Percentiles rank a stretch among this genome's conserved stretches.
Evolutionary conservation across 176 grass and related monocot species (phyloP).

Genomic region (Typha latifolia): DNA sequence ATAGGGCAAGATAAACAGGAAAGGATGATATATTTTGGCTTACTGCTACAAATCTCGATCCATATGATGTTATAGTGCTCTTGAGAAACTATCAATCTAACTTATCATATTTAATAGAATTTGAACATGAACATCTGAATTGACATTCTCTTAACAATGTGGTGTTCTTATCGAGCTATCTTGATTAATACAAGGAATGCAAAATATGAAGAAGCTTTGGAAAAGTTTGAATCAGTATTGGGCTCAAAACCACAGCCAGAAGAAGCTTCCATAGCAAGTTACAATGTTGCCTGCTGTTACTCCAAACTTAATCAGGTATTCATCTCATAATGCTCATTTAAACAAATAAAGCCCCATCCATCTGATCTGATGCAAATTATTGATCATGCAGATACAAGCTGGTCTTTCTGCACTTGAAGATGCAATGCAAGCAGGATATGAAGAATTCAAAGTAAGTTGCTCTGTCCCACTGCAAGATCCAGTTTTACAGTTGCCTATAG

Average conservation of each 20-base stretch:
- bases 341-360: background rate
- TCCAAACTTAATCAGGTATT: conserved; percentile 81
- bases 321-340: background rate
- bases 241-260: conserved; percentile 63
- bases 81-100: too few relatives aligned
- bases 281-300: conserved; percentile 95
- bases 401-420: conserved; percentile 82
- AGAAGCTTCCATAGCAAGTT: conserved; percentile 68
- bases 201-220: conserved; percentile 84
- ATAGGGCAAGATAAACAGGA: too few relatives aligned
- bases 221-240: conserved; percentile 87
- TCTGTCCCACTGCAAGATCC: background rate
- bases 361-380: background rate
- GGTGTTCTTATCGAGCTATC: background rate
- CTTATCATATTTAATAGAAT: too few relatives aligned
- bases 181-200: conserved; percentile 31
- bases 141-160: background rate
- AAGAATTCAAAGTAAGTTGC: conserved; percentile 75
- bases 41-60: too few relatives aligned
- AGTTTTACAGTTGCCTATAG: background rate
- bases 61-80: too few relatives aligned
- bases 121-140: too few relatives aligned
- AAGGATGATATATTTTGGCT: too few relatives aligned
- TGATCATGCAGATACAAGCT: conserved; percentile 48
- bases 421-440: conserved; percentile 68